These are phyloP conservation scores for Phytophthora tubulina DNA, from an alignment of 352 stramenopile genomes.

Conservation along the genomic window DNA sequence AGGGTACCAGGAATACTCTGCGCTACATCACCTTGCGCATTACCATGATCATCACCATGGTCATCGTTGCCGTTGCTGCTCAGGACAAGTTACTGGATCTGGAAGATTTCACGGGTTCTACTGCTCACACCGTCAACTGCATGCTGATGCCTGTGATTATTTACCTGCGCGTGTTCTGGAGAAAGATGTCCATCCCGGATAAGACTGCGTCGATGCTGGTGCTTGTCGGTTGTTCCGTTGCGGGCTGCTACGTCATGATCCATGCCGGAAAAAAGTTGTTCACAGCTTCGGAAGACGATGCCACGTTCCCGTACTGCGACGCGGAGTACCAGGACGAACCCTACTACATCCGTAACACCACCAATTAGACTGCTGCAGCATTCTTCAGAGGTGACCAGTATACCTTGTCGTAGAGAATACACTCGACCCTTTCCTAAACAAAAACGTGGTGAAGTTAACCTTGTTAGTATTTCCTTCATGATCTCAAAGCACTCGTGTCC, in stretches of 20 bases:
- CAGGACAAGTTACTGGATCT: slow-evolving; percentile 23
- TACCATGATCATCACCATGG: slow-evolving; percentile 26
- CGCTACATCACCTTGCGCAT: slow-evolving; percentile 46
- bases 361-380: slow-evolving; percentile 10
- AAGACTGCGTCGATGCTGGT: slow-evolving; percentile 47
- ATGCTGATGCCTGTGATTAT: slow-evolving; percentile 61
- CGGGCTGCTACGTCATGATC: slow-evolving; percentile 60
- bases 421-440: neutral
- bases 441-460: neutral
- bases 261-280: slow-evolving; percentile 54
- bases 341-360: slow-evolving; percentile 33
- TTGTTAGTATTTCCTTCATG: neutral
- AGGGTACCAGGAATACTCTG: slow-evolving; percentile 42
- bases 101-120: slow-evolving; percentile 55
- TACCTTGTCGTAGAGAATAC: too few species aligned
- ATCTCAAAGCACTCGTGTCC: too few species aligned
- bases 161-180: slow-evolving; percentile 56
- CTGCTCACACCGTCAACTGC: slow-evolving; percentile 57
- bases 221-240: slow-evolving; percentile 49
- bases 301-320: slow-evolving; percentile 26
- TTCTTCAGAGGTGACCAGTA: too few species aligned
- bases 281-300: slow-evolving; percentile 14
- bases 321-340: slow-evolving; percentile 28
- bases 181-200: slow-evolving; percentile 49
- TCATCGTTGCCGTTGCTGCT: slow-evolving; percentile 18